Base-by-base conservation (phyloP, 495 filamentous ascomycete species). In the Pseudevernia furfuracea region DNA sequence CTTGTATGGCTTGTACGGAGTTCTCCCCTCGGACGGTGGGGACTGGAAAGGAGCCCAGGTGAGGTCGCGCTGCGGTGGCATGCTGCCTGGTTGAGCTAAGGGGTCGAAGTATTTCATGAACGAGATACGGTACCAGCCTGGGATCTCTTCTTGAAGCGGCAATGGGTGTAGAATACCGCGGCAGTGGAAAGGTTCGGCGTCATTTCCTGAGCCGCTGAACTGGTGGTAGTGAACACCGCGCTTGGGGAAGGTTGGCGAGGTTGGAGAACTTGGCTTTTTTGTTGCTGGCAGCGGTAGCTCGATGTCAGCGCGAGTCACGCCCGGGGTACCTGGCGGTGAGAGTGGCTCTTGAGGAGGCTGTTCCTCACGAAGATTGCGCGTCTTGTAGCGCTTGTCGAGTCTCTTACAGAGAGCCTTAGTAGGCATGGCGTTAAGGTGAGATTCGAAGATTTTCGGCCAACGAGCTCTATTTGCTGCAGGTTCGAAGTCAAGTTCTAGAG, bases 121-220 rank as follows among this genome's bases (percentile, higher is more conserved):
- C 53, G 75, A 77, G 61, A 82, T 73, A 4, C 79, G 77, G 15
- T 62, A 67, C 79, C 79, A 80, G 25, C 74, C 76, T 34, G 66
- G 60, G 43, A 80, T 69, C 0, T 68, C 72, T 0, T 72, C 71
- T 38, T 76, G 73, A 0, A 69, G 56, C 12, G 68, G 68, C 10
- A 71, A 17, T 3, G 63, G 53, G 43, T 70, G 68, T 15, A 70
- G 28, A 39, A 66, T 65, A n/a, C 68, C 70, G 14, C 62, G 36
- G 49, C 66, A 66, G 15, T 66, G 62, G 57, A 68, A 69, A 23
- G 34, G 55, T n/a, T 61, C 59, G 5, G 46, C 32, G 34, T 69
- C 68, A 8, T 44, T n/a, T 7, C 66, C 68, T 34, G 53, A 64
- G 53, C 68, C 68, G 25, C 38, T 52, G 41, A 68, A 68, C 15